Conservation (phyloP, 1,284 basidiomycete genomes). For the Megacollybia platyphylla region DNA sequence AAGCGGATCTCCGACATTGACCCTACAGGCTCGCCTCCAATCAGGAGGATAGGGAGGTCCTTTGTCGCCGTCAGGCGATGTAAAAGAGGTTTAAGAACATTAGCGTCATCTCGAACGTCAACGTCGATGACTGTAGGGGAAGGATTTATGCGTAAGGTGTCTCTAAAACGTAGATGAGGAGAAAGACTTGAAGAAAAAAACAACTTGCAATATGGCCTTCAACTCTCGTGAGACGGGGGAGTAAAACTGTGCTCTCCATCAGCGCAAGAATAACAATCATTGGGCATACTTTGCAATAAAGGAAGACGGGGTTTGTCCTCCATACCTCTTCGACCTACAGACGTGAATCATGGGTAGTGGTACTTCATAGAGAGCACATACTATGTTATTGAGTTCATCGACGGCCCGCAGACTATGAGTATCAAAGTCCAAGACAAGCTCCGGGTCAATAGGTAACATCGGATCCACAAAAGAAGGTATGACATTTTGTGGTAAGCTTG, state of each 20-base stretch:
- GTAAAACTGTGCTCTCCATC: constrained; percentile 28
- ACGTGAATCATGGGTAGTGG: too few species aligned
- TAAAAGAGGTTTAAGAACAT: constrained; percentile 30
- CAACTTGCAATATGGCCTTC: constrained; percentile 35
- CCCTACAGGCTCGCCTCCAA: constrained; percentile 52
- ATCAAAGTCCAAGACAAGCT: constrained; percentile 77
- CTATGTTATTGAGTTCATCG: constrained; percentile 42
- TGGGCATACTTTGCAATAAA: constrained; percentile 62
- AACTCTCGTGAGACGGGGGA: constrained; percentile 57
- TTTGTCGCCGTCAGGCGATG: constrained; percentile 36
- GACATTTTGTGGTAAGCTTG: constrained; percentile 67
- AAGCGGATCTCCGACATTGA: constrained; percentile 42
- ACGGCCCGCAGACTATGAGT: constrained; percentile 42
- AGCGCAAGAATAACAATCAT: not conserved
- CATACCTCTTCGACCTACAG: constrained; percentile 36
- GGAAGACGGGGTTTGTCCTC: constrained; percentile 64
- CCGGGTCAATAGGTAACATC: constrained; percentile 54
- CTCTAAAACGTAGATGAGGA: not conserved
- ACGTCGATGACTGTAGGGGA: constrained; percentile 63
- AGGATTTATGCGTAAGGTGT: constrained; percentile 21
- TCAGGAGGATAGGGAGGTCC: constrained; percentile 58
- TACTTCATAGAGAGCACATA: constrained; percentile 9
- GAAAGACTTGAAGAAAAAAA: constrained; percentile 14
- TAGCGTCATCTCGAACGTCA: constrained; percentile 46
- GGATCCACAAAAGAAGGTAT: constrained; percentile 63